phyloP scores from a whole-genome alignment of 2,329 filamentous ascomycete genomes.

The Thielaviopsis ethacetica region DNA sequence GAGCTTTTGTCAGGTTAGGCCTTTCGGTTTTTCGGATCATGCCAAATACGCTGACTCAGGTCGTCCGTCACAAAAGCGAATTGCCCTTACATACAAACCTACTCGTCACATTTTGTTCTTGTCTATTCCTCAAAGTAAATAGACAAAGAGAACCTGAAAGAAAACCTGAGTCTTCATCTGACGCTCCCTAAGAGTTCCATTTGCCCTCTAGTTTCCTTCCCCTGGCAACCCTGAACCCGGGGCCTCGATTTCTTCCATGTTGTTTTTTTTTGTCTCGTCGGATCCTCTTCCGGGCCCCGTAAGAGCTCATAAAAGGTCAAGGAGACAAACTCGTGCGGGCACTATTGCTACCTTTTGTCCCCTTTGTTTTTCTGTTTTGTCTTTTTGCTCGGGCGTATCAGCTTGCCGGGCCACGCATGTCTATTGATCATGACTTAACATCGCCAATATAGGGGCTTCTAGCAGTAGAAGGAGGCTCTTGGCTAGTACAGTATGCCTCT shows the following conservation, averaged over 20 bases:
- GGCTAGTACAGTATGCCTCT: neutral
- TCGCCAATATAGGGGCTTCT: neutral
- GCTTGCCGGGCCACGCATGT: neutral
- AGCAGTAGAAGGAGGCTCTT: neutral
- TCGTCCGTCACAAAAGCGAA: no score
- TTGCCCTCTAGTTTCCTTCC: neutral
- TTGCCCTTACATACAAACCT: no score
- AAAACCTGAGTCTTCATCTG: neutral
- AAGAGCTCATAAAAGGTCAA: neutral
- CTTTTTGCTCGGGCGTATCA: neutral
- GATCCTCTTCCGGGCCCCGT: conserved; percentile 1
- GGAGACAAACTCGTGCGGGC: neutral
- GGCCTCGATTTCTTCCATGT: neutral
- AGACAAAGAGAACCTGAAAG: no score
- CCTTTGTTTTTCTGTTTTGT: neutral
- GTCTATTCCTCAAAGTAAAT: no score
- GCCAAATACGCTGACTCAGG: no score
- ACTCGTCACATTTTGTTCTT: no score
- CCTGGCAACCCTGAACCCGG: neutral
- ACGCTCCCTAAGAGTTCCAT: neutral
- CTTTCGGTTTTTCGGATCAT: no score
- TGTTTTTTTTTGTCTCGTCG: neutral
- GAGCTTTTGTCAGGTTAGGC: no score
- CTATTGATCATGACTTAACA: neutral
- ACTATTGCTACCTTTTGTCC: neutral